Base-by-base conservation (phyloP, 2,329 filamentous ascomycete species). In the Scleromitrula shiraiana region DNA sequence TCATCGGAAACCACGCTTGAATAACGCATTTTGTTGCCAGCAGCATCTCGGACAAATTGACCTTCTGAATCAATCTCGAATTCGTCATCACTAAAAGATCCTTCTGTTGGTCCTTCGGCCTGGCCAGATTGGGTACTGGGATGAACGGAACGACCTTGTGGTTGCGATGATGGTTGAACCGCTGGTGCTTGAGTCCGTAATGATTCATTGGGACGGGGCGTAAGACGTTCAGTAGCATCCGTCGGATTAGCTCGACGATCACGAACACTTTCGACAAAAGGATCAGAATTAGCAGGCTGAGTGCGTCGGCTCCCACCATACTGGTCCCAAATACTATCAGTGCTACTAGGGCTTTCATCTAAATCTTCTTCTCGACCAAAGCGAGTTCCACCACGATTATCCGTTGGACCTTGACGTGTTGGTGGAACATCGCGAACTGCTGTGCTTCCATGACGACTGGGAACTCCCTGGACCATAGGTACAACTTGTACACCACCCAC, bases 401-500 rank as follows among this genome's bases (percentile, higher is more conserved):
- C 62, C 23, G 39, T 61, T 53, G 69, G 70, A 5, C 70, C 64
- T 52, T 75, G 72, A 36, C 68, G 62, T 2, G 71, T 70, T 15
- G 68, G 66, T 12, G 73, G 70, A 17, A 67, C 64, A 38, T 69
- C 60, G 33, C 59, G 56, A 41, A 12, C 29, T 42, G 57, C 46
- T 54, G 68, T 75, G 55, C 69, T 75, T 43, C 67, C 65, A 41
- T 74, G 70, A 50, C 77, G 76, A 59, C 75, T 78, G 2, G 76
- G 73, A 10, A 82, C 73, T 8, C 82, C 82, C 56, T 85, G 83
- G 38, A 83, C 83, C 87, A 94, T 95, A 6, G 93, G 93, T 15
- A 97, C 87, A 10, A 98, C 93, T 62, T 96, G 90, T 10, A 97
- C 88, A 35, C 91, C 91, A 41, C 90, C 89, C 7, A 98, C 86